Conservation (phyloP, 169 alveolate species). For the Plasmodium relictum region DNA sequence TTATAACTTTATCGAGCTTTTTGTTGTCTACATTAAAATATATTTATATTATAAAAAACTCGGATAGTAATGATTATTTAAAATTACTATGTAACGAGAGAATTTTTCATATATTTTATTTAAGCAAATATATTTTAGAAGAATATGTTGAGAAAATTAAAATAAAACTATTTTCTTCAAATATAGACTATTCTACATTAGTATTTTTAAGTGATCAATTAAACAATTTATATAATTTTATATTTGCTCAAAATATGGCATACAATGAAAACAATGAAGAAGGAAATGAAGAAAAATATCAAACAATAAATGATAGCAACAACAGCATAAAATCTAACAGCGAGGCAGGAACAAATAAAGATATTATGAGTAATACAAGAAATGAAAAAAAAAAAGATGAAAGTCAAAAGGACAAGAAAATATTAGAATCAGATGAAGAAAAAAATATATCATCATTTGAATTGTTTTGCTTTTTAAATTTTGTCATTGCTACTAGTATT, state of each 20-base stretch:
- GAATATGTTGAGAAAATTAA: slow-evolving; percentile 46
- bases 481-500: slow-evolving; percentile 12
- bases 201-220: slow-evolving; percentile 3
- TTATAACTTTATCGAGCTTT: slow-evolving; percentile 38
- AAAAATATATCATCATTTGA: slow-evolving; percentile 39
- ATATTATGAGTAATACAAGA: neutral
- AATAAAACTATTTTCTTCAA: slow-evolving; percentile 32
- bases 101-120: slow-evolving; percentile 8
- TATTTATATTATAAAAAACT: slow-evolving; percentile 28
- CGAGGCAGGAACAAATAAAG: neutral
- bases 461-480: slow-evolving; percentile 11
- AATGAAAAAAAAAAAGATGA: neutral
- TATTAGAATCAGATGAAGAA: neutral
- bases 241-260: neutral
- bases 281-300: neutral
- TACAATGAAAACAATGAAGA: neutral
- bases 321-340: neutral
- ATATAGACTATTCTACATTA: slow-evolving; percentile 25
- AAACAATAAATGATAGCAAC: too few species aligned
- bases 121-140: slow-evolving; percentile 39
- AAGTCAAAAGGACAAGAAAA: neutral
- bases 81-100: slow-evolving; percentile 17
- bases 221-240: neutral
- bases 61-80: neutral
- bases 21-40: slow-evolving; percentile 32